Evolutionary conservation across 2,329 filamentous ascomycete species (phyloP).

Genomic region (Talaromyces sp.): DNA sequence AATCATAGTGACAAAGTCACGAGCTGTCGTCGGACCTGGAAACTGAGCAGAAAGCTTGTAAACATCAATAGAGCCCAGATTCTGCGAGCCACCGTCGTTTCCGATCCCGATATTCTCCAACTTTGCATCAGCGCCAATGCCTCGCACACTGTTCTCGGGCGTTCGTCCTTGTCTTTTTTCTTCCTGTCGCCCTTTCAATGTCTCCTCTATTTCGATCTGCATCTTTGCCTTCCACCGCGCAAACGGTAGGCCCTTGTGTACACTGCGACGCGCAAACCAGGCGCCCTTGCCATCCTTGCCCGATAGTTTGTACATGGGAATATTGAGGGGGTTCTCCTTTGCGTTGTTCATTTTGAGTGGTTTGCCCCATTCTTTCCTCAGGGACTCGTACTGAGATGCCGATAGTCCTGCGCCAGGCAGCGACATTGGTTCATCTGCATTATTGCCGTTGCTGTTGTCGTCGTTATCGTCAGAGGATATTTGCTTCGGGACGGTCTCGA

Average conservation of each 20-base stretch:
- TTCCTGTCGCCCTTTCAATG: conserved; percentile 63
- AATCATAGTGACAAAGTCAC: conserved; percentile 81
- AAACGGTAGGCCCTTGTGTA: conserved; percentile 75
- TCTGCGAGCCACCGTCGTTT: not conserved
- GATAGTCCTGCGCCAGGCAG: conserved; percentile 15
- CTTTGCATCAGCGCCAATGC: conserved; percentile 74
- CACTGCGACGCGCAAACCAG: conserved; percentile 83
- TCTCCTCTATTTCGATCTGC: conserved; percentile 73
- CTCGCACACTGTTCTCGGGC: conserved; percentile 72
- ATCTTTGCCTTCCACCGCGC: conserved; percentile 73
- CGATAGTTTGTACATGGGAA: conserved; percentile 74
- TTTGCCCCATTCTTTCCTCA: conserved; percentile 83
- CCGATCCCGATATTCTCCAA: conserved; percentile 49
- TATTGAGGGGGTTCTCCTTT: conserved; percentile 69
- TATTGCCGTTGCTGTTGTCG: not conserved
- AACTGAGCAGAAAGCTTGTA: conserved; percentile 87
- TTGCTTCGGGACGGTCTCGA: conserved; percentile 68
- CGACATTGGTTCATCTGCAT: not conserved
- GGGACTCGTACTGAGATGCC: conserved; percentile 49
- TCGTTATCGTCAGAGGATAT: conserved; percentile 28
- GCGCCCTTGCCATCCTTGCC: conserved; percentile 76
- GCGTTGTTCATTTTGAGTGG: conserved; percentile 58
- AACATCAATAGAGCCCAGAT: conserved; percentile 46
- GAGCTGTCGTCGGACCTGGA: conserved; percentile 77
- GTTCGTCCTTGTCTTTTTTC: conserved; percentile 62